A percentile compares a stretch with the other conserved stretches of the same genome.
These are phyloP conservation scores for Macrophomina tecta DNA, from an alignment of 2,329 filamentous ascomycete species.

Conservation along the genomic window DNA sequence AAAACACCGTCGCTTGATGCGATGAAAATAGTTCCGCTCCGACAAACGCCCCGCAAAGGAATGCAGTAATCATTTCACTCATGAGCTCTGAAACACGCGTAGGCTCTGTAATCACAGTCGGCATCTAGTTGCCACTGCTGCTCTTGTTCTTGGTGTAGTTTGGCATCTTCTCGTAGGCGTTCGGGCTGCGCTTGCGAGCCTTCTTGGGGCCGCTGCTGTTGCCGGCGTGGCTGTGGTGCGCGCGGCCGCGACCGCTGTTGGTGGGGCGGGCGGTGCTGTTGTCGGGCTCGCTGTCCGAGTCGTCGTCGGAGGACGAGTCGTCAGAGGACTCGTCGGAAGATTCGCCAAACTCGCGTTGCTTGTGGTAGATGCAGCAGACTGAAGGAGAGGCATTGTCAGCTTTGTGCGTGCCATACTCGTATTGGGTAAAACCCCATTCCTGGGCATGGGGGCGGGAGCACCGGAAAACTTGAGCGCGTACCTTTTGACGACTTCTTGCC, in stretches of 20 bases:
- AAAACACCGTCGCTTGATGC: conserved; percentile 29
- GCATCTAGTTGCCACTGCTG: neutral
- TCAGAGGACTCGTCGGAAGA: conserved; percentile 73
- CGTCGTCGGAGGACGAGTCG: conserved; percentile 61
- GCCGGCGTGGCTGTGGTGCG: conserved; percentile 43
- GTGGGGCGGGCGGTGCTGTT: conserved; percentile 55
- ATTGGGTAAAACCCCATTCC: neutral
- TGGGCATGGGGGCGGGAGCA: neutral
- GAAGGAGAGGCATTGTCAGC: conserved; percentile 29
- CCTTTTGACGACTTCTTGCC: conserved; percentile 95
- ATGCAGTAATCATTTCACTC: conserved; percentile 25
- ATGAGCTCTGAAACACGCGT: neutral
- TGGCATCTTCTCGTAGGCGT: conserved; percentile 81
- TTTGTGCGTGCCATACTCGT: neutral
- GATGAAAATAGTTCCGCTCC: neutral
- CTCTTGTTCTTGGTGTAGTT: conserved; percentile 41
- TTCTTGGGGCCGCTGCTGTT: conserved; percentile 40
- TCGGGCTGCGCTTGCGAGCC: conserved; percentile 69
- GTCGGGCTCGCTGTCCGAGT: conserved; percentile 62
- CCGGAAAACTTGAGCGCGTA: conserved; percentile 46
- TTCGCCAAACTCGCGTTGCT: conserved; percentile 71
- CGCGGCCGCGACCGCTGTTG: conserved; percentile 36
- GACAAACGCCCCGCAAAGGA: conserved; percentile 16
- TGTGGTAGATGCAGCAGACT: conserved; percentile 99
- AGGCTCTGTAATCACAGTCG: neutral